Evolutionary conservation across 1,284 basidiomycete genomes (phyloP).

Genomic region (Fistulinella cinereoalba): DNA sequence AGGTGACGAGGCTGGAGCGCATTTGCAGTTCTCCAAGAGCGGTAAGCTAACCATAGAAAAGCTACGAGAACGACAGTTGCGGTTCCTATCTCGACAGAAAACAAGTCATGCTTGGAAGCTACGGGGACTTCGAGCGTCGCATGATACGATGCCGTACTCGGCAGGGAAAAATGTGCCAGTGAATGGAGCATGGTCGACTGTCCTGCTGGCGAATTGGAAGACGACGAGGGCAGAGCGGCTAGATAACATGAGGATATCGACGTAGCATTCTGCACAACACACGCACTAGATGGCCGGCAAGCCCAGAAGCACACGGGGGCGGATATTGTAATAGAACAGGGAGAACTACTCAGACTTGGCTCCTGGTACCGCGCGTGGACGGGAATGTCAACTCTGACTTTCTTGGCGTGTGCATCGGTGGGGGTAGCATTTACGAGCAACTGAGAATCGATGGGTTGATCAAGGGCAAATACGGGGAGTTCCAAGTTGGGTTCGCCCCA

Average conservation of each 20-base stretch:
- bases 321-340: conserved; percentile 15
- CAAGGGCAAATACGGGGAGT: conserved; percentile 33
- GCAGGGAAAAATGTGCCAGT: conserved; percentile 17
- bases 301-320: conserved; percentile 33
- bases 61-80: conserved; percentile 18
- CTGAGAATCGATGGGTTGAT: conserved; percentile 17
- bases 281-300: conserved; percentile 24
- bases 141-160: conserved; percentile 7
- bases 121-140: conserved; percentile 22
- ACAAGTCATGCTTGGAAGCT: conserved; percentile 22
- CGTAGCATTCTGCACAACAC: neutral
- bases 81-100: conserved; percentile 29
- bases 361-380: conserved; percentile 31
- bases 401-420: conserved; percentile 1
- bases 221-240: conserved; percentile 6
- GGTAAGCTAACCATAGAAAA: conserved; percentile 28
- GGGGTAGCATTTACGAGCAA: conserved; percentile 24
- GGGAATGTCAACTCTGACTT: conserved; percentile 23
- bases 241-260: conserved; percentile 3
- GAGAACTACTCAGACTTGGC: conserved; percentile 9
- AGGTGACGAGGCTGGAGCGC: conserved; percentile 19
- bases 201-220: conserved; percentile 15
- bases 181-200: conserved; percentile 24
- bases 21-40: conserved; percentile 20
- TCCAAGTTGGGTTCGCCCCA: conserved; percentile 33